phyloP scores from a whole-genome alignment of 164 flowering plant genomes.

The Magnolia officinalis region DNA sequence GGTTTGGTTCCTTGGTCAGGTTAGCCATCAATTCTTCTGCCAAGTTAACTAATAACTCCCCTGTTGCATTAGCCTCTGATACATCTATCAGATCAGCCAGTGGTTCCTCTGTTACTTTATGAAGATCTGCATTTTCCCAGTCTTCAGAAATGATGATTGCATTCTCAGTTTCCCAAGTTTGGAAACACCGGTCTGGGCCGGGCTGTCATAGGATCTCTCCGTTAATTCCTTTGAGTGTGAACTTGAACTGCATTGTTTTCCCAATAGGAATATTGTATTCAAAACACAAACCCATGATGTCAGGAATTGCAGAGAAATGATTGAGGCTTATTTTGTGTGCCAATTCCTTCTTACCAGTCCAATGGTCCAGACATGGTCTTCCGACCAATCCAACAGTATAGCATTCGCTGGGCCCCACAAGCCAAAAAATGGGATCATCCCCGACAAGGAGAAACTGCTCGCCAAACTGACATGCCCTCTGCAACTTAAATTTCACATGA shows the following conservation, averaged over 20 bases:
- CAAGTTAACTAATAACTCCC: no score
- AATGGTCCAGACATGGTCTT: constrained; percentile 66
- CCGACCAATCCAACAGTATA: constrained; percentile 75
- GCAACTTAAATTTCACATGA: constrained; percentile 56
- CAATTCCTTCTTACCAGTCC: constrained; percentile 58
- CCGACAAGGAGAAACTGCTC: constrained; percentile 72
- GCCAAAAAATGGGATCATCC: constrained; percentile 63
- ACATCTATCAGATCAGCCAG: no score
- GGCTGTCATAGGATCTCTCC: constrained; percentile 22
- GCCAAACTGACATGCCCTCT: constrained; percentile 72
- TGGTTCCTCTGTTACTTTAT: no score
- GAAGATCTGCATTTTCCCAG: no score
- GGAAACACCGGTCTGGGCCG: no score
- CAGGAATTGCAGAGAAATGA: background rate
- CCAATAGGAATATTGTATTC: constrained; percentile 61
- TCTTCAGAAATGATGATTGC: no score
- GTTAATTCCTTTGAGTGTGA: constrained; percentile 37
- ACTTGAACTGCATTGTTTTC: constrained; percentile 61
- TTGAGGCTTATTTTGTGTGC: no score
- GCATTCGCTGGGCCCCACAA: constrained; percentile 63
- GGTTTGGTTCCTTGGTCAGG: no score
- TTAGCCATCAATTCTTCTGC: no score
- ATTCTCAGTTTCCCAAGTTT: no score
- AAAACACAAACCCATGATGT: background rate
- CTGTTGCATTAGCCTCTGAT: no score